Percentiles rank a stretch among this genome's conserved stretches.
These are phyloP conservation scores for Echeveria elegans DNA, from an alignment of 164 flowering plant genomes.

Conservation along the genomic window DNA sequence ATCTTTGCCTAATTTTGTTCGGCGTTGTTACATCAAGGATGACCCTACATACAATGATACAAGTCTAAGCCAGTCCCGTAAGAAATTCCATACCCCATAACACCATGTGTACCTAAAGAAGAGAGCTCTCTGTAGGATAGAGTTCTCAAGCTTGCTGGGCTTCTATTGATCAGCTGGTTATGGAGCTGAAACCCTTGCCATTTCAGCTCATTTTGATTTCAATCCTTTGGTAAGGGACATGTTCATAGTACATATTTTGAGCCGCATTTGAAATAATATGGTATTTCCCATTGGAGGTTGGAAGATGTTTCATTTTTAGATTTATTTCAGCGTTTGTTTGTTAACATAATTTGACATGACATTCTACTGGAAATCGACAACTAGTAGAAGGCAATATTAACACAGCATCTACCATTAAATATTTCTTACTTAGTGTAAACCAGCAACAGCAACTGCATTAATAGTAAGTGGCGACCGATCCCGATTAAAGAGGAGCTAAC, in stretches of 20 bases:
- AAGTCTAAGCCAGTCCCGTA: not conserved
- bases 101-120: not conserved
- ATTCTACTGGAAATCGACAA: not conserved
- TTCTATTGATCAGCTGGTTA: no score
- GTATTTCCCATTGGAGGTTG: not conserved
- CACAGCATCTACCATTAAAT: not conserved
- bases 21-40: not conserved
- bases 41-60: not conserved
- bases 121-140: no score
- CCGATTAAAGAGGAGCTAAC: not conserved
- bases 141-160: no score
- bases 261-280: not conserved
- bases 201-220: no score
- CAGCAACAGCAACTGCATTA: not conserved
- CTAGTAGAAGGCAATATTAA: not conserved
- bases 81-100: not conserved
- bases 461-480: not conserved
- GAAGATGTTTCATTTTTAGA: not conserved
- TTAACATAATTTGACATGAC: constrained; percentile 2
- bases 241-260: not conserved
- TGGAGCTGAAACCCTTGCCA: no score
- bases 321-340: not conserved
- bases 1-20: not conserved
- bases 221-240: not conserved
- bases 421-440: not conserved